These are phyloP conservation scores for Curvularia hawaiiensis DNA, from an alignment of 2,329 filamentous ascomycete species.

Conservation along the genomic window DNA sequence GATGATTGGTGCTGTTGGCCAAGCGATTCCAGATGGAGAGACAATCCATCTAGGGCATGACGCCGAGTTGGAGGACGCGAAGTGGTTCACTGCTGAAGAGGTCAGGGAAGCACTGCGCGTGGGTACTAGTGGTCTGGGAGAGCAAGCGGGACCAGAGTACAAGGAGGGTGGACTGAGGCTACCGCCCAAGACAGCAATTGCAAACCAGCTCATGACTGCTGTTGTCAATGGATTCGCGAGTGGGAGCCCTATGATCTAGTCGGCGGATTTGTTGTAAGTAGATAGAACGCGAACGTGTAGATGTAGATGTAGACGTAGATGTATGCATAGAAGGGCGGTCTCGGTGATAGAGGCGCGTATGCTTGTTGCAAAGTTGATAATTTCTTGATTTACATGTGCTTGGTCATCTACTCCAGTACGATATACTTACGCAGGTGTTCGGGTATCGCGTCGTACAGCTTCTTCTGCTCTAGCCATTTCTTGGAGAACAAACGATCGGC, in stretches of 20 bases:
- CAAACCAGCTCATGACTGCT: constrained; percentile 82
- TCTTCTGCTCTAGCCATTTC: constrained; percentile 89
- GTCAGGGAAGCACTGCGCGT: constrained; percentile 73
- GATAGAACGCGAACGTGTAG: not conserved
- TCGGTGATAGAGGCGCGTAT: constrained; percentile 9
- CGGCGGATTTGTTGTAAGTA: not conserved
- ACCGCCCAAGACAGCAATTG: constrained; percentile 88
- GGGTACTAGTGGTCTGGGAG: constrained; percentile 71
- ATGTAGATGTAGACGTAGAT: not conserved
- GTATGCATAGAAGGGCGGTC: constrained; percentile 3
- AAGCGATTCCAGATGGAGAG: constrained; percentile 82
- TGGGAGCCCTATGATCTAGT: constrained; percentile 52
- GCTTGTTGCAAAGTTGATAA: constrained; percentile 8
- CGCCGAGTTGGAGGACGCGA: constrained; percentile 86
- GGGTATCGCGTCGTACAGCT: constrained; percentile 79
- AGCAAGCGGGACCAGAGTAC: constrained; percentile 67
- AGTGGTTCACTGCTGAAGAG: constrained; percentile 85
- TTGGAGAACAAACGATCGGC: constrained; percentile 90
- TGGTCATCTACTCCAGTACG: constrained; percentile 69
- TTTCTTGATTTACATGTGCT: constrained; percentile 4
- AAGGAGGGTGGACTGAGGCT: constrained; percentile 78
- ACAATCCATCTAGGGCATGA: constrained; percentile 83
- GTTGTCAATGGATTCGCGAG: constrained; percentile 77
- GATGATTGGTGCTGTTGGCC: constrained; percentile 74
- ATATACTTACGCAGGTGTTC: constrained; percentile 91